Evolutionary conservation across 163 green algal genomes (phyloP), one percentile per base, ranked within the genome.

Genomic region (Prototheca cutis): DNA sequence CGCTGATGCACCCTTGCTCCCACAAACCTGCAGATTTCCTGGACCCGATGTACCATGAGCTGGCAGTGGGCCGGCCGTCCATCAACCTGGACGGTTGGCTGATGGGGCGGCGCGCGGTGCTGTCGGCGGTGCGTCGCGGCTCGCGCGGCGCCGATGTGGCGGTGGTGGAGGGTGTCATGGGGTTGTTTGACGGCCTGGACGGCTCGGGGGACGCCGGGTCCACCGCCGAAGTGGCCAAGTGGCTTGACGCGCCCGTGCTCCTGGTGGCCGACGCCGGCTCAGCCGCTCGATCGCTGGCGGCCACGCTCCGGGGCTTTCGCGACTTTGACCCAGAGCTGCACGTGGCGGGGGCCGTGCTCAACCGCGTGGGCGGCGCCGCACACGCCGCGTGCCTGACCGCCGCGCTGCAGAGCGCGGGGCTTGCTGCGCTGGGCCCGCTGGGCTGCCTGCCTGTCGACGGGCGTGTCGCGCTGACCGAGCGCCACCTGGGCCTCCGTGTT

Each of bases 71-170:
- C 2, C 69, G 77, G 4, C 75, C 83, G 31, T 88, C 71, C 7
- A 67, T 88, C 34, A 95, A 93, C 60, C 61, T 95, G 4, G 87
- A 95, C 71, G 80, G 78, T 28, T 95, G 81, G 82, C 86, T 94
- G 77, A 56, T 91, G 19, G 75, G 47, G 53, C 68, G 66, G 28
- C 65, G 85, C 49, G 66, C 80, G 51, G 80, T 82, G 55, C 24
- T 87, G 53, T 67, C 59, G 4, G 66, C 54, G 0, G 87, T 90
- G 40, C 54, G 63, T 21, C 63, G 77, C 2, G 54, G 73, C 17
- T 65, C 67, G 27, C 59, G 48, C 1, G 71, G 75, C 25, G 78
- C 79, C 7, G 87, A 95, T 65, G 54, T 95, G 21, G 79, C 75
- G 1, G 48, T 95, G 5, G 70, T 95, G 19, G 87, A 95, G 60